Conservation (phyloP, 1,284 basidiomycete species). For the Fomes fomentarius region DNA sequence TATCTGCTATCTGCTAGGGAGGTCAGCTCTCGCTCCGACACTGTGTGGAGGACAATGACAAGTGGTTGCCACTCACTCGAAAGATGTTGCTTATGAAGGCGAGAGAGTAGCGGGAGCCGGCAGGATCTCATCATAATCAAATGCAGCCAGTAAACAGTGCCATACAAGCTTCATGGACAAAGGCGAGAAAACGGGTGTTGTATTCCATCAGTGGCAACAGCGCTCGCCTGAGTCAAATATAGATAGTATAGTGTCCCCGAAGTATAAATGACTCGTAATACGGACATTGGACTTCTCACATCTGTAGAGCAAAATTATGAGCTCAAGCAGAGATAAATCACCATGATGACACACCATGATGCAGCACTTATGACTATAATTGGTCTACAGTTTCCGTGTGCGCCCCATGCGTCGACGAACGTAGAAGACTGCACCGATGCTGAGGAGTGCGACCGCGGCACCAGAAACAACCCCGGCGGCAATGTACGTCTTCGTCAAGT, state of each 20-base stretch:
- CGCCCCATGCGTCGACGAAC: neutral
- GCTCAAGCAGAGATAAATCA: no score
- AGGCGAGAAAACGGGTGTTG: no score
- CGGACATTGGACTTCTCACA: no score
- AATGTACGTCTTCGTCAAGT: neutral
- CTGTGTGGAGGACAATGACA: neutral
- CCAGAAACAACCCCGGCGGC: conserved; percentile 7
- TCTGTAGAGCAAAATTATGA: no score
- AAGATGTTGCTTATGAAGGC: neutral
- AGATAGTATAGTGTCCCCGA: no score
- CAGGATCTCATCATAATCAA: neutral
- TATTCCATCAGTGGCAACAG: no score
- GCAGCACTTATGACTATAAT: neutral
- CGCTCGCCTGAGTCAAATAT: no score
- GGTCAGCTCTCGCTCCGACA: neutral
- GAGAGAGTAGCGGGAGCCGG: neutral
- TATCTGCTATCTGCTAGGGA: neutral
- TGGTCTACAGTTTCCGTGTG: neutral
- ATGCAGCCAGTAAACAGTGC: no score
- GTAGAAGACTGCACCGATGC: neutral
- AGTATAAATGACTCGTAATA: no score
- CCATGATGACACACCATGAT: neutral
- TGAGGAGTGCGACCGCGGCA: neutral
- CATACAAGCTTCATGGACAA: no score
- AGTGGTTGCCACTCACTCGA: neutral